A percentile compares a stretch with the other conserved stretches of the same genome.
These are phyloP conservation scores for Rhodotorula sp. DNA, from an alignment of 1,284 basidiomycete species.

Conservation along the genomic window DNA sequence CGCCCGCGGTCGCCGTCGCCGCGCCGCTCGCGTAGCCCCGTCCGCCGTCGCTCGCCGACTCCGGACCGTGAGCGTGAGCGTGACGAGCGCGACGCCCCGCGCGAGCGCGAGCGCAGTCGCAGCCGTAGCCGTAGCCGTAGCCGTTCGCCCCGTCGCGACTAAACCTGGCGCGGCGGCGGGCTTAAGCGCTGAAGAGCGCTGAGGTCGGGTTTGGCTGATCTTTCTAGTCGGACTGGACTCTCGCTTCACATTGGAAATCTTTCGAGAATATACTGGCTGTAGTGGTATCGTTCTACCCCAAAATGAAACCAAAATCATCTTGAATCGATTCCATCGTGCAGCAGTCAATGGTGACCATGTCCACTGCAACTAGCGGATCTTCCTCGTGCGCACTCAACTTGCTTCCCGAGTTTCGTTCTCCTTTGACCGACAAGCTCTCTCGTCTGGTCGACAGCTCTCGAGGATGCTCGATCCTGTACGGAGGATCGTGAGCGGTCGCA, in stretches of 20 bases:
- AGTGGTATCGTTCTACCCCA: background rate
- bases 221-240: background rate
- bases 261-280: background rate
- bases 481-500: conserved; percentile 58
- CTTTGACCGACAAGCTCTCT: background rate
- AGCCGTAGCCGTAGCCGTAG: conserved; percentile 4
- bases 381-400: background rate
- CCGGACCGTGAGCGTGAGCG: conserved; percentile 22
- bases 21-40: conserved; percentile 23
- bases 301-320: background rate
- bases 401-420: too few relatives aligned
- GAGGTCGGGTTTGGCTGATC: too few relatives aligned
- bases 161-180: background rate
- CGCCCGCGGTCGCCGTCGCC: conserved; percentile 8
- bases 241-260: background rate
- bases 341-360: background rate
- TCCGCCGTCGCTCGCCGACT: conserved; percentile 18
- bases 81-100: conserved; percentile 9
- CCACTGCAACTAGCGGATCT: background rate
- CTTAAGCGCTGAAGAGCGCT: too few relatives aligned
- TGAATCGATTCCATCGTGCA: background rate
- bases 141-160: conserved; percentile 9
- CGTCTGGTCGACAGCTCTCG: background rate
- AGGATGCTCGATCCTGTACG: conserved; percentile 34
- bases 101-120: conserved; percentile 6